Base-by-base conservation (phyloP, 768 basidiomycete species). In the Gloeostereum incarnatum region DNA sequence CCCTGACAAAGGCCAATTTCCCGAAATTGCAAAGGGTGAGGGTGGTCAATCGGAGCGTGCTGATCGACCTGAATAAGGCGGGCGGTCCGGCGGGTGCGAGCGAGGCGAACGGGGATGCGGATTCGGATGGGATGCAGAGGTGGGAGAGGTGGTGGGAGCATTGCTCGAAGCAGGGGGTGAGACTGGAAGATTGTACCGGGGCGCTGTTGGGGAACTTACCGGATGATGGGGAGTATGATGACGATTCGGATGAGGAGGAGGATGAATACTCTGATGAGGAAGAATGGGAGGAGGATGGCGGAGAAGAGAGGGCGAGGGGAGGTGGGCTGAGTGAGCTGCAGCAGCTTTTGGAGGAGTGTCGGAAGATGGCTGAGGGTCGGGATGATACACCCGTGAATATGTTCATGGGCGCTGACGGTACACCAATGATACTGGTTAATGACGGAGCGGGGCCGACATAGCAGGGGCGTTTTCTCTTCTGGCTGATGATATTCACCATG, bases 171-270 rank as follows among this genome's bases (percentile, higher is more conserved):
- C 62, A 69, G 52, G 67, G 71, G 1, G 58, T 86, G 4, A 56
- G 78, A 30, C 51, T 88, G 35, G 83, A 88, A 56, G 85, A 88
- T 53, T 87, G 84, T 49, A 86, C 85, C 0, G 84, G 81, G 0
- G 72, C 62, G 9, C 46, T 63, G 36, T 56, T 88, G 25, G 85
- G 85, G 0, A 63, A 59, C 1, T 48, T 73, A 19, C 71, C 70
- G 6, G 48, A 55, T 26, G 58, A 60, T 30, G 62, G 60, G 8
- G 53, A 46, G 2, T 53, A 35, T 25, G 49, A 51, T 8, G 53
- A 49, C 2, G 47, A 50, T 0, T 52, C 50, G 0, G 54, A 52
- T 6, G 51, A 48, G 2, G 54, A 56, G 1, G 53, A 59, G 9
- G 53, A 56, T 38, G 55, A 58, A 50, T 27, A 47, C 47, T 38